Evolutionary conservation across 108 stramenopile species (phyloP).

Genomic region (Cyclotella baltica): DNA sequence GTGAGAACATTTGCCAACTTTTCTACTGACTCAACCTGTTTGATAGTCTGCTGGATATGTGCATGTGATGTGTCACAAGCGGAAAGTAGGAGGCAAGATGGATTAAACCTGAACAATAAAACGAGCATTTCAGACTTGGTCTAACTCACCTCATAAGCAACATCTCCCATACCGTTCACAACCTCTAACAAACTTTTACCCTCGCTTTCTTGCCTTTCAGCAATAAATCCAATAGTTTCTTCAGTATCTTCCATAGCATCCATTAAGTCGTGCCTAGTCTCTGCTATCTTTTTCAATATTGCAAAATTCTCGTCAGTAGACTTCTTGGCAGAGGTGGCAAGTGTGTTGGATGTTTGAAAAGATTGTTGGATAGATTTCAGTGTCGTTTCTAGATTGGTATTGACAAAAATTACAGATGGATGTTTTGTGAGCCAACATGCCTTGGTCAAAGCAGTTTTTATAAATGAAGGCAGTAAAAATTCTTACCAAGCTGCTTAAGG

Average conservation of each 20-base stretch:
- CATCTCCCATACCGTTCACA: not conserved
- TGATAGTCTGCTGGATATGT: slow-evolving; percentile 12
- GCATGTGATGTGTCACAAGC: not conserved
- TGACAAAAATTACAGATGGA: not conserved
- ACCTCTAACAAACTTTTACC: slow-evolving; percentile 3
- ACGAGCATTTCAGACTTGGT: not conserved
- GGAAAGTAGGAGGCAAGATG: not conserved
- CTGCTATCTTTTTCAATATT: not conserved
- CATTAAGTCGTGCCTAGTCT: not conserved
- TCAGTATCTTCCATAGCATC: slow-evolving; percentile 18
- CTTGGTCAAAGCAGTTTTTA: not conserved
- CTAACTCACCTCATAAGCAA: slow-evolving; percentile 9
- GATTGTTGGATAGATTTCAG: not conserved
- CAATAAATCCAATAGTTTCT: slow-evolving; percentile 11
- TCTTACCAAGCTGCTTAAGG: slow-evolving; percentile 10
- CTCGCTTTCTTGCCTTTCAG: not conserved
- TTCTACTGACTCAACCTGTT: slow-evolving; percentile 3
- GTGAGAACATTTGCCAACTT: slow-evolving; percentile 3
- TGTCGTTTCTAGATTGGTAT: not conserved
- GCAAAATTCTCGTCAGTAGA: not conserved
- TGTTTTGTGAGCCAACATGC: not conserved
- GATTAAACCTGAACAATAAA: not conserved
- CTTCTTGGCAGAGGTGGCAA: slow-evolving; percentile 6
- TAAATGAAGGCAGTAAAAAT: not conserved
- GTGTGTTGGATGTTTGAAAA: slow-evolving; percentile 16